Percentiles rank a stretch among this genome's conserved stretches.
Evolutionary conservation across 768 basidiomycete genomes (phyloP).

Genomic region (Mycena albidolilacea): DNA sequence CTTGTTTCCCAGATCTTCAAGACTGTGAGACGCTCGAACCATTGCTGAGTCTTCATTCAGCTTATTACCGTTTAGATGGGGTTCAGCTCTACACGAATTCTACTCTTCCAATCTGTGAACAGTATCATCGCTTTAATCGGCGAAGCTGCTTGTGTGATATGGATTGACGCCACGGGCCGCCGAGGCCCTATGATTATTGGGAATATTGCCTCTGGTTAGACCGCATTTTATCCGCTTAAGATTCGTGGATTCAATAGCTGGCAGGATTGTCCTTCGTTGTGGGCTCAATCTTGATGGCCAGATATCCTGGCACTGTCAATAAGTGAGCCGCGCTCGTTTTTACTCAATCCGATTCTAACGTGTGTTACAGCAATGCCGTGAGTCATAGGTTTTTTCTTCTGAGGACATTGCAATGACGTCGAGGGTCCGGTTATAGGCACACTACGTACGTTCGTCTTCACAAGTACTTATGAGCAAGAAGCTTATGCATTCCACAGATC

Average conservation of each 20-base stretch:
- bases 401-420: not conserved
- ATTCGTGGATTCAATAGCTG: not conserved
- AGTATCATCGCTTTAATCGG: slow-evolving; percentile 68
- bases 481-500: slow-evolving; percentile 44
- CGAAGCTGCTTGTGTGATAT: slow-evolving; percentile 61
- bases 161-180: slow-evolving; percentile 59
- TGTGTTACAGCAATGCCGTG: slow-evolving; percentile 51
- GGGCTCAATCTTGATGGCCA: slow-evolving; percentile 60
- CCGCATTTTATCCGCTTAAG: not conserved
- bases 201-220: slow-evolving; percentile 52
- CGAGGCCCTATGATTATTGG: slow-evolving; percentile 58
- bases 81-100: slow-evolving; percentile 58
- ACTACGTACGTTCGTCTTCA: slow-evolving; percentile 50
- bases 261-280: slow-evolving; percentile 58
- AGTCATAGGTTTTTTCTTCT: slow-evolving; percentile 34
- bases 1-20: slow-evolving; percentile 50
- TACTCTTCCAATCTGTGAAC: slow-evolving; percentile 70
- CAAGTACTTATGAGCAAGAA: not conserved
- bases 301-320: slow-evolving; percentile 59
- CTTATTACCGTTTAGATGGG: slow-evolving; percentile 52
- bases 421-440: slow-evolving; percentile 46
- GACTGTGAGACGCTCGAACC: slow-evolving; percentile 43
- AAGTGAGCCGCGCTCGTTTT: slow-evolving; percentile 48
- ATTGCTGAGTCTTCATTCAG: slow-evolving; percentile 3
- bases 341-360: not conserved